Percentiles rank a stretch among this genome's conserved stretches.
Conservation (phyloP, 169 alveolate species). For the Perkinsus marinus region DNA sequence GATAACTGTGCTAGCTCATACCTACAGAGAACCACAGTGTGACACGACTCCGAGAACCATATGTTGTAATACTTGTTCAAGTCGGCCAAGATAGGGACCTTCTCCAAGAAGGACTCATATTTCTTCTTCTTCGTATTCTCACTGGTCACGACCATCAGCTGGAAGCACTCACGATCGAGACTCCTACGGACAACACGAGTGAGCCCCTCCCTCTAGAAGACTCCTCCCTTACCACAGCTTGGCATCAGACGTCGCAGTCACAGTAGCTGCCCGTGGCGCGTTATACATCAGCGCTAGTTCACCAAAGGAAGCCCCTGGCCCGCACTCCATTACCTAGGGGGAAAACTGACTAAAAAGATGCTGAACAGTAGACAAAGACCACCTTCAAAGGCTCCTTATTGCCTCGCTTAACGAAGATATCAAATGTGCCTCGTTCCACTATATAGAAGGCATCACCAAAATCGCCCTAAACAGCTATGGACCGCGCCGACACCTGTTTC, state of each 20-base stretch:
- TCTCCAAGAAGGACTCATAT: neutral
- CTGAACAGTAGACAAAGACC: neutral
- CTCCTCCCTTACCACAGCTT: neutral
- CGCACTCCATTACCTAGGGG: neutral
- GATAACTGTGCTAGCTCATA: neutral
- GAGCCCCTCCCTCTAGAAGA: neutral
- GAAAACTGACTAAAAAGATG: neutral
- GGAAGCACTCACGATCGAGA: neutral
- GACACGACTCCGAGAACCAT: neutral
- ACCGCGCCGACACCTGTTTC: neutral
- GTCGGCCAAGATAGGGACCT: neutral
- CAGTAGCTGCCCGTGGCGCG: constrained; percentile 53
- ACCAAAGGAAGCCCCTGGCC: constrained; percentile 51
- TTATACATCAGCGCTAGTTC: constrained; percentile 52
- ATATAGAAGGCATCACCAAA: neutral
- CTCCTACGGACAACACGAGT: neutral
- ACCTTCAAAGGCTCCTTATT: neutral
- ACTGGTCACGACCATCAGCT: neutral
- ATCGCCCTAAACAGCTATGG: neutral
- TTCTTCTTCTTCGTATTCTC: neutral
- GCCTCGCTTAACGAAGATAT: neutral
- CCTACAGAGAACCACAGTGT: neutral
- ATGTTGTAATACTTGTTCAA: neutral
- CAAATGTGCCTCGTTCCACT: neutral
- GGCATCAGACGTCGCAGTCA: neutral